phyloP scores from a whole-genome alignment of 768 basidiomycete species.

The Trichaptum fuscoviolaceum region DNA sequence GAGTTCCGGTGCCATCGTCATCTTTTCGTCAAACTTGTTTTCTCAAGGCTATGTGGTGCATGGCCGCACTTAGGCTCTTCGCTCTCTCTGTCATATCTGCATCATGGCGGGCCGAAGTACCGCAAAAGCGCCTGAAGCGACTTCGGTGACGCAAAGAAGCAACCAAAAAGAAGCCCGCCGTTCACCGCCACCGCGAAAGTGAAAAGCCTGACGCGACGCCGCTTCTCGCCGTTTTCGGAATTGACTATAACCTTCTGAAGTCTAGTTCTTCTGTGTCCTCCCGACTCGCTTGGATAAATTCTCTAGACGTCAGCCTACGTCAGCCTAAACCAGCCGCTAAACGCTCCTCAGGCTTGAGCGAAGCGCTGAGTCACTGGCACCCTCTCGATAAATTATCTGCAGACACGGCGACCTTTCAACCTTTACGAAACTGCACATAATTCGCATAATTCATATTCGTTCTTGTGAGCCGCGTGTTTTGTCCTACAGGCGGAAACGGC shows the following conservation, averaged over 20 bases:
- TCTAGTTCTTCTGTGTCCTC: not conserved
- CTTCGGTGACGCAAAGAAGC: no score
- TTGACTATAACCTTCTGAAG: not conserved
- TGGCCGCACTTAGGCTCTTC: no score
- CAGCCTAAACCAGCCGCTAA: not conserved
- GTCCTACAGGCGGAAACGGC: not conserved
- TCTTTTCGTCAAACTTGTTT: no score
- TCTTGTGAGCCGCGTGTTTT: not conserved
- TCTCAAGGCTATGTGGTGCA: no score
- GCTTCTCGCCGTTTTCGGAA: not conserved
- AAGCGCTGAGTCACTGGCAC: not conserved
- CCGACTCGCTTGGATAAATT: not conserved
- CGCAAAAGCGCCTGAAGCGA: no score
- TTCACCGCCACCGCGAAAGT: not conserved
- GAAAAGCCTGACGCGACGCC: not conserved
- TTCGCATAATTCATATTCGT: not conserved
- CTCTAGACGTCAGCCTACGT: not conserved
- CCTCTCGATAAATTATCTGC: not conserved
- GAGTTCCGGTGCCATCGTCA: no score
- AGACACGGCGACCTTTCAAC: not conserved
- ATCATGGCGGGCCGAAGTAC: no score
- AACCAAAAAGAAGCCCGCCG: not conserved
- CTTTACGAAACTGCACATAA: not conserved
- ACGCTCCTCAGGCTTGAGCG: not conserved
- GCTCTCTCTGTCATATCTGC: no score